Evolutionary conservation across 83 land plant genomes (phyloP).

Genomic region (Picea abies): DNA sequence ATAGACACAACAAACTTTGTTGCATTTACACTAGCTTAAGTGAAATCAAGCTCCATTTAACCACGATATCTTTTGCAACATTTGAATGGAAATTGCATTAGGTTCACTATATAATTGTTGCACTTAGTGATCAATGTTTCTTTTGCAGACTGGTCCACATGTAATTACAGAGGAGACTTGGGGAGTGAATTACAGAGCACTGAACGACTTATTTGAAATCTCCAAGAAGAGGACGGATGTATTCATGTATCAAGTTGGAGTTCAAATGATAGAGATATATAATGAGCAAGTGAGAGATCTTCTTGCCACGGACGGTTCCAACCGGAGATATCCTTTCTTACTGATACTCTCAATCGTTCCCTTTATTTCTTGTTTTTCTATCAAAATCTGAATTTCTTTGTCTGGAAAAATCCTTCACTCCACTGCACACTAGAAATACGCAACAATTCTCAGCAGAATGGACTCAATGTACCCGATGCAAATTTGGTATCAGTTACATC

Average conservation of each 20-base stretch:
- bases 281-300: conserved; percentile 64
- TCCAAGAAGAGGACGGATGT: conserved; percentile 26
- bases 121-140: not conserved
- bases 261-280: conserved; percentile 55
- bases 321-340: conserved; percentile 71
- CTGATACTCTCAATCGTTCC: not conserved
- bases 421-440: conserved; percentile 54
- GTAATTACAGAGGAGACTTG: conserved; percentile 30
- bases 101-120: not conserved
- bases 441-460: conserved; percentile 59
- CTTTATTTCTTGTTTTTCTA: not conserved
- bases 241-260: conserved; percentile 30
- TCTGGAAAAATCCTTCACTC: conserved; percentile 32
- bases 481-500: conserved; percentile 48
- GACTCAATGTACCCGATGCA: conserved; percentile 73
- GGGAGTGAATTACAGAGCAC: conserved; percentile 54
- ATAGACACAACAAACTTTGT: not conserved
- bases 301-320: conserved; percentile 50
- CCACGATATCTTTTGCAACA: not conserved
- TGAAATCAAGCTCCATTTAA: not conserved
- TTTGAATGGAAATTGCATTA: not conserved
- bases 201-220: conserved; percentile 46
- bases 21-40: not conserved
- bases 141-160: conserved; percentile 42
- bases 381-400: not conserved